These are phyloP conservation scores for Lactarius hengduanensis DNA, from an alignment of 768 basidiomycete species.

Conservation along the genomic window DNA sequence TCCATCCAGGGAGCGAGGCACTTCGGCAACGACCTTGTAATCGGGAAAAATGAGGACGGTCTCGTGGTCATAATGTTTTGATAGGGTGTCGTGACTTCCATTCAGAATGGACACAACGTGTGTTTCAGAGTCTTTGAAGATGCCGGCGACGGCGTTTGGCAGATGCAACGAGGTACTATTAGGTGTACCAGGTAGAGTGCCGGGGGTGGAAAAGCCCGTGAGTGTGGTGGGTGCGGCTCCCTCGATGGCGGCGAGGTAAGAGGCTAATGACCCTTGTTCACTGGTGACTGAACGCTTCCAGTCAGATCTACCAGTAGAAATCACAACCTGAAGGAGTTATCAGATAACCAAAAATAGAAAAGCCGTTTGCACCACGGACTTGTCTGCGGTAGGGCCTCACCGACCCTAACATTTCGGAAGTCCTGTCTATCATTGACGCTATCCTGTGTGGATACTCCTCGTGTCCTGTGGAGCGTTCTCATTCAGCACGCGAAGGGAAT, in stretches of 20 bases:
- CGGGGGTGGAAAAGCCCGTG: background rate
- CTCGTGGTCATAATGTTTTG: constrained; percentile 60
- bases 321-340: constrained; percentile 51
- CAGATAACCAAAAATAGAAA: constrained; percentile 14
- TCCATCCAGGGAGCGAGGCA: constrained; percentile 60
- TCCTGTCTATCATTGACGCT: constrained; percentile 62
- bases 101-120: constrained; percentile 72
- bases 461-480: constrained; percentile 48
- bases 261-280: constrained; percentile 67
- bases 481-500: constrained; percentile 5
- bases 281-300: constrained; percentile 83
- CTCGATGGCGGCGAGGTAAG: constrained; percentile 42
- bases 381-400: constrained; percentile 83
- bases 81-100: constrained; percentile 75
- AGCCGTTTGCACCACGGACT: constrained; percentile 40
- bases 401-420: constrained; percentile 79
- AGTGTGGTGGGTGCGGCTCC: constrained; percentile 19
- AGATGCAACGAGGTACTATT: background rate
- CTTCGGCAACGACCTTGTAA: constrained; percentile 77
- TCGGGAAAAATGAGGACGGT: constrained; percentile 92
- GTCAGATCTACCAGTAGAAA: constrained; percentile 87
- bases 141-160: constrained; percentile 43
- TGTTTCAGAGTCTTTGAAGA: constrained; percentile 57
- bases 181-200: constrained; percentile 31
- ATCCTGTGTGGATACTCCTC: constrained; percentile 73